Percentiles rank a stretch among this genome's conserved stretches.
Conservation (phyloP, 441 rosid genomes). For the Breynia disticha region DNA sequence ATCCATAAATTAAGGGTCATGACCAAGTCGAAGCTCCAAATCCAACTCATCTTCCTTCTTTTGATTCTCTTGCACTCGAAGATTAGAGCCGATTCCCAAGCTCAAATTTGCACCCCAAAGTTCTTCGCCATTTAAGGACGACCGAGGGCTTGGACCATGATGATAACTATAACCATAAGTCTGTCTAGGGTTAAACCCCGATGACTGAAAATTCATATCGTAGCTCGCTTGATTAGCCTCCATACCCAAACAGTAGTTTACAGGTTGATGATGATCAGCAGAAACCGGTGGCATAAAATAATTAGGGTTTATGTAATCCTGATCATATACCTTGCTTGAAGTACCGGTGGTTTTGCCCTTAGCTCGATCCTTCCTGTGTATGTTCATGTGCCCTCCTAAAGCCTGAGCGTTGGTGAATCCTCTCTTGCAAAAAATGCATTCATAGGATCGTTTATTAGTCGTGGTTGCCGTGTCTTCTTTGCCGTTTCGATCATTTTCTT, state of each 20-base stretch:
- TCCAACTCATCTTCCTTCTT: conserved; percentile 46
- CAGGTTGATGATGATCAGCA: conserved; percentile 10
- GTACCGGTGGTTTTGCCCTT: conserved; percentile 17
- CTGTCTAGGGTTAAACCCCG: conserved; percentile 16
- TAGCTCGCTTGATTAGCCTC: conserved; percentile 19
- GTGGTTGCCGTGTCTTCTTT: conserved; percentile 12
- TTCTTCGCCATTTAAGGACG: conserved; percentile 21
- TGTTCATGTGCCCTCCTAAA: conserved; percentile 76
- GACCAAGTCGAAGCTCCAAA: conserved; percentile 84
- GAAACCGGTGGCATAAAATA: conserved; percentile 4
- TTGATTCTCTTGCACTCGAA: conserved; percentile 7
- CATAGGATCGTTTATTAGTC: conserved; percentile 34
- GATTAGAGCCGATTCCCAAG: conserved; percentile 35
- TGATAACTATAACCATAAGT: conserved; percentile 7
- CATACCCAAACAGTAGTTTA: conserved; percentile 8
- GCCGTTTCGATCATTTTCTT: conserved; percentile 20
- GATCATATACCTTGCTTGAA: conserved; percentile 6
- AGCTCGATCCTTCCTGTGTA: conserved; percentile 51
- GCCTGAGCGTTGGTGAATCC: conserved; percentile 90
- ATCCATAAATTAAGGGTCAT: conserved; percentile 9
- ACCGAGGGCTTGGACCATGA: conserved; percentile 10
- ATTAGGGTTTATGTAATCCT: conserved; percentile 19
- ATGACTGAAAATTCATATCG: conserved; percentile 15
- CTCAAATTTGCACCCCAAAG: conserved; percentile 46
- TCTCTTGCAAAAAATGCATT: conserved; percentile 60